phyloP scores from a whole-genome alignment of 2,329 filamentous ascomycete genomes.

The Aurifilum marmelostoma region DNA sequence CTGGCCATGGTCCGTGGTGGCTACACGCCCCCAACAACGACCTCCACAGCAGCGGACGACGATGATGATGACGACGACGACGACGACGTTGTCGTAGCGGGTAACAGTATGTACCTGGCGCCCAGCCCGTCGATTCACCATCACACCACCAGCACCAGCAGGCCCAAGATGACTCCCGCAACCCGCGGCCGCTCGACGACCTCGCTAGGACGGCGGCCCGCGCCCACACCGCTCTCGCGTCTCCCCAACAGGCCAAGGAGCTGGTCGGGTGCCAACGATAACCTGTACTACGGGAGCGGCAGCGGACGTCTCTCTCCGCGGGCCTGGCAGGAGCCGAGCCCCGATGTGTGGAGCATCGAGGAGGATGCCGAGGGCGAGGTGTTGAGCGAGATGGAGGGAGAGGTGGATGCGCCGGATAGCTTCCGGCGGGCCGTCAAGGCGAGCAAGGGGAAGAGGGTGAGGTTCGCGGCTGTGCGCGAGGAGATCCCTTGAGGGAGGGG shows the following conservation, averaged over 20 bases:
- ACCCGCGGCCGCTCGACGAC: conserved; percentile 35
- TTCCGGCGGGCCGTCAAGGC: conserved; percentile 46
- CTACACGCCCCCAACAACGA: not conserved
- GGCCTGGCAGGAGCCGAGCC: conserved; percentile 61
- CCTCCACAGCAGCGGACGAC: not conserved
- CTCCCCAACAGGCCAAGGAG: conserved; percentile 38
- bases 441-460: conserved; percentile 61
- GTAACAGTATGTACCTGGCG: conserved; percentile 37
- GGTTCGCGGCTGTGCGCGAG: conserved; percentile 54
- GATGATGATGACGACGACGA: not conserved
- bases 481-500: conserved; percentile 24
- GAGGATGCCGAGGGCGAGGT: conserved; percentile 61
- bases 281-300: conserved; percentile 19
- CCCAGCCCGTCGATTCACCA: conserved; percentile 30
- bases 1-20: conserved; percentile 26
- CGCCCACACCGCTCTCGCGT: conserved; percentile 31
- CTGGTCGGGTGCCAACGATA: conserved; percentile 30
- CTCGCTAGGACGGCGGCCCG: conserved; percentile 35
- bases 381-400: conserved; percentile 45
- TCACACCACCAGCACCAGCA: not conserved
- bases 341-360: conserved; percentile 63
- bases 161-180: conserved; percentile 20
- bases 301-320: conserved; percentile 47
- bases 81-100: conserved; percentile 16
- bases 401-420: conserved; percentile 36